These are phyloP conservation scores for Heliosperma pusillum DNA, from an alignment of 148 eudicot species.

Conservation along the genomic window DNA sequence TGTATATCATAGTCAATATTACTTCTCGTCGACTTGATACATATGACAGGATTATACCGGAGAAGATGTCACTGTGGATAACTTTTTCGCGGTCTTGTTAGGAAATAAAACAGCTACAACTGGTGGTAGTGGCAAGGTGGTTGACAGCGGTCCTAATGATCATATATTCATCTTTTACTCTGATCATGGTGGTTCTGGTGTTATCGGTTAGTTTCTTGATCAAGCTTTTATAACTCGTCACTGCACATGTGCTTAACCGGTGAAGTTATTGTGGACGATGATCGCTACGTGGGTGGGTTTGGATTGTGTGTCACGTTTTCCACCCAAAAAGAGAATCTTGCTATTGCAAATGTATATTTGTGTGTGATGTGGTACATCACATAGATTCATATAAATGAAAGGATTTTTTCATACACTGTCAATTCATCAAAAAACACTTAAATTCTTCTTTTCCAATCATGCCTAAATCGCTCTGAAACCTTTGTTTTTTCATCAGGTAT, in stretches of 20 bases:
- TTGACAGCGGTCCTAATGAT: slow-evolving; percentile 45
- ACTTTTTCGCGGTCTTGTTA: slow-evolving; percentile 42
- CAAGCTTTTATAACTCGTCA: neutral
- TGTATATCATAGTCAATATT: neutral
- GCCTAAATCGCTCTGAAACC: neutral
- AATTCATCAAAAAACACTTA: too few species aligned
- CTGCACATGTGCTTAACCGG: neutral
- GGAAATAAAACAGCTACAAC: slow-evolving; percentile 36
- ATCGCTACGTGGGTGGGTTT: too few species aligned
- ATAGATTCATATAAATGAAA: neutral
- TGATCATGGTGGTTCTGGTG: slow-evolving; percentile 51
- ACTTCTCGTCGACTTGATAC: neutral
- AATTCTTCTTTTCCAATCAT: neutral
- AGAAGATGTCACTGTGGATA: slow-evolving; percentile 36
- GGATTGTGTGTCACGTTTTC: too few species aligned
- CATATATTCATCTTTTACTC: slow-evolving; percentile 40
- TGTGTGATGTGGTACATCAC: neutral
- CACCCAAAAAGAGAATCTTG: neutral
- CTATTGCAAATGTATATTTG: neutral
- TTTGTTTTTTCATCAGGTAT: slow-evolving; percentile 47
- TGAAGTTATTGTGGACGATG: neutral
- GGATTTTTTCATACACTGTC: too few species aligned
- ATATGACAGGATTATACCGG: slow-evolving; percentile 43
- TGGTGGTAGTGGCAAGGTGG: slow-evolving; percentile 51
- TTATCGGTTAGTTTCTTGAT: slow-evolving; percentile 34